Base-by-base conservation (phyloP, 2,329 filamentous ascomycete species). In the Cladosporium oxysporum region DNA sequence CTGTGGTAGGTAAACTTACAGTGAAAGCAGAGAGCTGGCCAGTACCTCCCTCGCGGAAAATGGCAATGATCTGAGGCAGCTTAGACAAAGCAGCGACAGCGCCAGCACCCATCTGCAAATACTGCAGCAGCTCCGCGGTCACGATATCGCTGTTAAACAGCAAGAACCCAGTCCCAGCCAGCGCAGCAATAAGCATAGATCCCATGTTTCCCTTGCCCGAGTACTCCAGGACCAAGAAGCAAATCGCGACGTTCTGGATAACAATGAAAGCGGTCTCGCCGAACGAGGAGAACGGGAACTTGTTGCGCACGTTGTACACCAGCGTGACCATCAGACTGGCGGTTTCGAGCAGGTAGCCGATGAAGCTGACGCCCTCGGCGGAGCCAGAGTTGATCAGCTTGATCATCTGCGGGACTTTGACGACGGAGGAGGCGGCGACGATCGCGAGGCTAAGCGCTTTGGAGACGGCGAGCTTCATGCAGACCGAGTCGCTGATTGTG, bases 11-110 rank as follows among this genome's bases (percentile, higher is more conserved):
- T 29, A 31, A 10, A 85, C 91, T 81, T 85, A 96, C 95, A 66
- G 95, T 92, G 79, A 98, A 98, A 61, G 95, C 94, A 76, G 93
- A 97, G 78, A 99, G 84, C 83, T 99, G 95, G 28, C 96, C 95
- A 5, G 95, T 99, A 47, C 91, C 89, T 55, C 93, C 93, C 79
- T 97, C 84, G 72, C 86, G 84, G 83, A 88, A 94, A 74, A 98
- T 92, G 18, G 93, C 90, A 66, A 88, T 79, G 74, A 99, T 98
- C 84, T 99, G 95, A 53, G 95, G 95, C 64, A 96, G 78, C 85
- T 99, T 99, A 83, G 91, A 95, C 16, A 91, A 91, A 44, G 98
- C 88, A 59, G 92, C 89, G 71, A 99, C 78, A 21, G 90, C 83
- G 47, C 93, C 94, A 0, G 93, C 93, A 59, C 90, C 91, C 18